These are phyloP conservation scores for Rauvolfia tetraphylla DNA, from an alignment of 257 asterid genomes.

Conservation along the genomic window DNA sequence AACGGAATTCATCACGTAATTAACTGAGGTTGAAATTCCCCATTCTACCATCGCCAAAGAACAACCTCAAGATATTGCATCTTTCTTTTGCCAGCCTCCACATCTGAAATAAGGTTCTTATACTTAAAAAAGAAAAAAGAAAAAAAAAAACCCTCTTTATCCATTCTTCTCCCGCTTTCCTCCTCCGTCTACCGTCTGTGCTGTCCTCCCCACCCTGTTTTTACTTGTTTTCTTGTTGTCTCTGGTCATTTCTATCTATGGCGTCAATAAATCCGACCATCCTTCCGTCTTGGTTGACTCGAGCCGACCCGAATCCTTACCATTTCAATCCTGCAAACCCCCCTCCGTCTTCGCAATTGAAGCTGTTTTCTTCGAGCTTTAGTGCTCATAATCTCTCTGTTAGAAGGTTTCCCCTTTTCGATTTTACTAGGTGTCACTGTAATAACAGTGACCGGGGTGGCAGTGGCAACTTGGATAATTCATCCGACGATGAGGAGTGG, in stretches of 20 bases:
- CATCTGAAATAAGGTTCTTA: no score
- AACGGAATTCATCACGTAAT: no score
- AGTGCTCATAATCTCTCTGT: constrained; percentile 17
- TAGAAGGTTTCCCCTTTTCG: constrained; percentile 43
- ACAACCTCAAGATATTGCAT: no score
- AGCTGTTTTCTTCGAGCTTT: constrained; percentile 30
- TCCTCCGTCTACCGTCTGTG: constrained; percentile 6
- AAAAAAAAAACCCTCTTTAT: no score
- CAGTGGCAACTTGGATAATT: constrained; percentile 34
- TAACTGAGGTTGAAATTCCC: no score
- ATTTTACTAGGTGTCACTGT: constrained; percentile 55
- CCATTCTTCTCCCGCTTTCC: no score
- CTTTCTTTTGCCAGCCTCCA: no score
- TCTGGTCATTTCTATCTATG: constrained; percentile 33
- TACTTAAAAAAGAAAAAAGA: no score
- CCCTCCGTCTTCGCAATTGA: constrained; percentile 35
- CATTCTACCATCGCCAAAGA: no score
- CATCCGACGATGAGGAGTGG: constrained; percentile 25
- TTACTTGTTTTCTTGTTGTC: neutral
- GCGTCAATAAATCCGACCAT: constrained; percentile 64
- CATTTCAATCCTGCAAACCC: constrained; percentile 30
- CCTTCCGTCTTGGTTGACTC: constrained; percentile 40
- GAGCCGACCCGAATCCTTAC: constrained; percentile 37
- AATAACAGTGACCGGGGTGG: constrained; percentile 25
- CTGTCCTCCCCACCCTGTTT: neutral